Evolutionary conservation across 2,329 filamentous ascomycete genomes (phyloP).

Genomic region (Cladosporium austrohemisphaericum): DNA sequence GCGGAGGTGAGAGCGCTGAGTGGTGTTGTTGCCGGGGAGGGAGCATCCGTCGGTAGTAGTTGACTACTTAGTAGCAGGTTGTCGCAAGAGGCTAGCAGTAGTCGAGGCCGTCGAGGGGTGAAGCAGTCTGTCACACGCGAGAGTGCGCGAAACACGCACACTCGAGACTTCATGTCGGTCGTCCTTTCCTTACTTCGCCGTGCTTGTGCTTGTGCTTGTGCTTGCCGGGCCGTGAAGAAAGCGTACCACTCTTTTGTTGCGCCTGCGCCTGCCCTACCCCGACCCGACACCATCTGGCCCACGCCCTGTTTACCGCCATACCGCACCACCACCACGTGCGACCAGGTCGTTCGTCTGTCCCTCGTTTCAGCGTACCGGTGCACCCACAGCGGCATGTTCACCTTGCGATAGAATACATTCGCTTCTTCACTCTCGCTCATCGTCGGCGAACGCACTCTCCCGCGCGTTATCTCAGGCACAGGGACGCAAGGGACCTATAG

Average conservation of each 20-base stretch:
- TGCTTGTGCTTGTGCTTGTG: not conserved
- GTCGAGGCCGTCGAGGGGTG: no score
- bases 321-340: not conserved
- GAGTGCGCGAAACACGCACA: no score
- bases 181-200: not conserved
- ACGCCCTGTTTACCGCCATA: not conserved
- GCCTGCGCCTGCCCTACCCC: not conserved
- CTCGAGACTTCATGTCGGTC: no score
- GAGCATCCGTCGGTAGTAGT: no score
- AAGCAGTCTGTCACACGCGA: no score
- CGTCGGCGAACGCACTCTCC: not conserved
- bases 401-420: not conserved
- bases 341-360: no score
- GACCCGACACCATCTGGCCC: no score
- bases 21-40: slow-evolving; percentile 1
- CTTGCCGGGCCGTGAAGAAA: not conserved
- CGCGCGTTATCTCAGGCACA: slow-evolving; percentile 4
- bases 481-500: slow-evolving; percentile 14
- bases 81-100: no score
- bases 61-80: no score
- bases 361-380: not conserved
- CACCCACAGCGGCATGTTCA: not conserved
- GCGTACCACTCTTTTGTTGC: not conserved
- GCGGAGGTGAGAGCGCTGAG: not conserved
- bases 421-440: not conserved